Percentiles rank a stretch among this genome's conserved stretches.
These are phyloP conservation scores for Aspergillus latus DNA, from an alignment of 2,329 filamentous ascomycete species.

Conservation along the genomic window DNA sequence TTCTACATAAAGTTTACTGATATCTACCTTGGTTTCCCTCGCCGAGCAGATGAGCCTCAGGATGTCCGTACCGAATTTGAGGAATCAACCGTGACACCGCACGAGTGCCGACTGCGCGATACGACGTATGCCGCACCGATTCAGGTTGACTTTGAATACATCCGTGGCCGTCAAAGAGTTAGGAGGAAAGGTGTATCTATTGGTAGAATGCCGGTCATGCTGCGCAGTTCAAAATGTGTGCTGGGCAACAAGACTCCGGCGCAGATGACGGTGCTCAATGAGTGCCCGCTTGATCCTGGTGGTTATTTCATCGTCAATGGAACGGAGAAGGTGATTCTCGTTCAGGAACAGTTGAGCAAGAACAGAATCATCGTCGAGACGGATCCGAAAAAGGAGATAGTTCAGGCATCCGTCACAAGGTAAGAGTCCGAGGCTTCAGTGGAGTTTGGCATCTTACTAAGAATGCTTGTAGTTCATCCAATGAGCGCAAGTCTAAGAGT, in stretches of 20 bases:
- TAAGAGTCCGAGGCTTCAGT: conserved; percentile 23
- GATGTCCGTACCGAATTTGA: conserved; percentile 46
- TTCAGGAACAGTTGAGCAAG: conserved; percentile 98
- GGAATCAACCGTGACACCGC: conserved; percentile 69
- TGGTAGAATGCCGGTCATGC: conserved; percentile 92
- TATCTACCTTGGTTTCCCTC: conserved; percentile 80
- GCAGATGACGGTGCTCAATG: conserved; percentile 88
- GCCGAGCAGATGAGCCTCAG: conserved; percentile 71
- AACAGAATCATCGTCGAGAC: conserved; percentile 97
- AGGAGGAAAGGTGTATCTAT: conserved; percentile 74
- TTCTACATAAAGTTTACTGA: conserved; percentile 94
- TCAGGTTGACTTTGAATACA: conserved; percentile 86
- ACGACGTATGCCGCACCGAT: conserved; percentile 98
- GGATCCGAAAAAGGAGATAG: conserved; percentile 85
- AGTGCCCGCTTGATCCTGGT: conserved; percentile 92
- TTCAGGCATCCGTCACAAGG: conserved; percentile 89
- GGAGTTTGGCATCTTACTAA: conserved; percentile 16
- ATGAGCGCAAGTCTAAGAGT: conserved; percentile 96
- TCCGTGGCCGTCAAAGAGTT: conserved; percentile 74
- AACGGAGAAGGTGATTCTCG: conserved; percentile 97
- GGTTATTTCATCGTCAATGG: conserved; percentile 98
- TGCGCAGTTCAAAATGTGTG: conserved; percentile 91
- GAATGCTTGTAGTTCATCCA: conserved; percentile 71
- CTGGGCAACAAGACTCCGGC: conserved; percentile 78
- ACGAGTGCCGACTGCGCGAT: conserved; percentile 93